Percentiles rank a stretch among this genome's conserved stretches.
Evolutionary conservation across 495 filamentous ascomycete genomes (phyloP).

Genomic region (Penicillium alfredii): DNA sequence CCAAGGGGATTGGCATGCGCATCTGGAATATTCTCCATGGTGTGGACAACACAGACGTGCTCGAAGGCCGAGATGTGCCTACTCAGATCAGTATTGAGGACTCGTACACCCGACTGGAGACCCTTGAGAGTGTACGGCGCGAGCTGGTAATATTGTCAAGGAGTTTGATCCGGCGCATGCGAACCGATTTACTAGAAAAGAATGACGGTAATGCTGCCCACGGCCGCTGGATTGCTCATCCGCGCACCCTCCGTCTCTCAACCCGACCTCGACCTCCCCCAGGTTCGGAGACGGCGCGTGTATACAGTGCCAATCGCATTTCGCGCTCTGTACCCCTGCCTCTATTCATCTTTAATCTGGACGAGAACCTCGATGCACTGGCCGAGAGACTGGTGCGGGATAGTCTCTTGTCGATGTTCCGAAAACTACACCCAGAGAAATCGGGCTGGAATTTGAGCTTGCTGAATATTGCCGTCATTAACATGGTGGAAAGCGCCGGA

Average conservation of each 20-base stretch:
- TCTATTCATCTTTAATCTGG: slow-evolving; percentile 59
- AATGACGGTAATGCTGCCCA: slow-evolving; percentile 28
- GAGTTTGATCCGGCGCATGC: slow-evolving; percentile 75
- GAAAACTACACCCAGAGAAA: slow-evolving; percentile 62
- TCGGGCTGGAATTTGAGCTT: slow-evolving; percentile 72
- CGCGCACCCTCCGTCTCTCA: slow-evolving; percentile 68
- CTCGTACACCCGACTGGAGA: slow-evolving; percentile 66
- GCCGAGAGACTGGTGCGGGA: slow-evolving; percentile 67
- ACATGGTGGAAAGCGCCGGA: slow-evolving; percentile 63
- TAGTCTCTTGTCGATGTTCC: slow-evolving; percentile 61
- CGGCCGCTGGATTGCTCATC: slow-evolving; percentile 59
- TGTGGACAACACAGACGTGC: slow-evolving; percentile 56
- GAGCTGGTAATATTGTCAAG: slow-evolving; percentile 57
- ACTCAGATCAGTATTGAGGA: slow-evolving; percentile 94
- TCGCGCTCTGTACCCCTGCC: slow-evolving; percentile 67
- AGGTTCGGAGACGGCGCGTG: slow-evolving; percentile 45
- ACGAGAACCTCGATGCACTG: slow-evolving; percentile 48
- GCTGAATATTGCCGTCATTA: slow-evolving; percentile 80
- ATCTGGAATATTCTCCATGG: slow-evolving; percentile 79
- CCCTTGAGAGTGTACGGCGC: slow-evolving; percentile 51
- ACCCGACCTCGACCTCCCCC: slow-evolving; percentile 60
- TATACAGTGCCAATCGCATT: slow-evolving; percentile 51
- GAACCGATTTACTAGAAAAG: slow-evolving; percentile 60
- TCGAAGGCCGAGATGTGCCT: slow-evolving; percentile 64
- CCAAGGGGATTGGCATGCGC: slow-evolving; percentile 60